These are phyloP conservation scores for Fomitopsis betulina DNA, from an alignment of 1,284 basidiomycete genomes.

Conservation along the genomic window DNA sequence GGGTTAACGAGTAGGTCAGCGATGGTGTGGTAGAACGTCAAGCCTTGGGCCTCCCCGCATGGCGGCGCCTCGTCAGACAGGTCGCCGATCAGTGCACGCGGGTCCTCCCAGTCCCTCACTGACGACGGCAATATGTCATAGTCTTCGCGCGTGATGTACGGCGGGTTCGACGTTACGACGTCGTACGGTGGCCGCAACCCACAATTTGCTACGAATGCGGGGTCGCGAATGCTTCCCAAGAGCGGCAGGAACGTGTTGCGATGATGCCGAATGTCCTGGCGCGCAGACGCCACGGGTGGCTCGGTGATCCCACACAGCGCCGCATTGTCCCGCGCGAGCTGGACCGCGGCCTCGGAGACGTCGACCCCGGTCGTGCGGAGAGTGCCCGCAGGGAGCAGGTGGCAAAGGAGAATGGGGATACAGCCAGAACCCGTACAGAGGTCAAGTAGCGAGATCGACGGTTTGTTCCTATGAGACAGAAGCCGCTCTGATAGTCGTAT, in stretches of 20 bases:
- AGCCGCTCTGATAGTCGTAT: conserved; percentile 47
- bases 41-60: conserved; percentile 40
- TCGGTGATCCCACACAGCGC: conserved; percentile 35
- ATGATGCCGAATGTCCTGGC: background rate
- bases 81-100: conserved; percentile 76
- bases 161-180: conserved; percentile 89
- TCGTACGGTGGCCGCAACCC: conserved; percentile 53
- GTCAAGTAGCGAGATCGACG: conserved; percentile 64
- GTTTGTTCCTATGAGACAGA: conserved; percentile 29
- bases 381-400: conserved; percentile 48
- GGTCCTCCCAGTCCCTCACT: conserved; percentile 79
- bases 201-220: conserved; percentile 29
- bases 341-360: conserved; percentile 62
- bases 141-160: conserved; percentile 75
- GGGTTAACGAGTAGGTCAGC: conserved; percentile 47
- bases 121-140: conserved; percentile 60
- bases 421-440: conserved; percentile 90
- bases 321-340: conserved; percentile 71
- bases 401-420: conserved; percentile 78
- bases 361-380: conserved; percentile 67
- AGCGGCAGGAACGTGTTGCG: conserved; percentile 45
- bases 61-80: conserved; percentile 9
- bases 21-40: conserved; percentile 78
- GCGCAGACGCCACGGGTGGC: conserved; percentile 5
- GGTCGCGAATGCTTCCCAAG: conserved; percentile 44